These are phyloP conservation scores for Hygrophorus russula DNA, from an alignment of 768 basidiomycete genomes.

Conservation along the genomic window DNA sequence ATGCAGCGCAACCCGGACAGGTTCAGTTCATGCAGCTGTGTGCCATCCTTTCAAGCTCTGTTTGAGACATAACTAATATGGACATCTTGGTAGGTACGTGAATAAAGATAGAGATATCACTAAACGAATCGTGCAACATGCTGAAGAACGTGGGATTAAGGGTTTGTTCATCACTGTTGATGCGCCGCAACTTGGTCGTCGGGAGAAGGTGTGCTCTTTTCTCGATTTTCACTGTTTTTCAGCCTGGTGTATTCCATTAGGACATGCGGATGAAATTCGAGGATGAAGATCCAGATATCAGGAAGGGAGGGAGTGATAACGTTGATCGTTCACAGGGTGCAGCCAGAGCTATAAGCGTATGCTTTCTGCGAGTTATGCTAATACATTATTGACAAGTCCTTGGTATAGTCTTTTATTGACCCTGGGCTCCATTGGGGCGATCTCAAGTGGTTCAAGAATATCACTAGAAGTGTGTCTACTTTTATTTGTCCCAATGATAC, in stretches of 20 bases:
- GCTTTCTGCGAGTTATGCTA: conserved; percentile 12
- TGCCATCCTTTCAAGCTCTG: conserved; percentile 11
- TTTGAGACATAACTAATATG: background rate
- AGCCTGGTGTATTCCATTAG: conserved; percentile 14
- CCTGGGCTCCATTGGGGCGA: conserved; percentile 83
- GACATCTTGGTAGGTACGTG: conserved; percentile 45
- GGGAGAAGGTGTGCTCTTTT: conserved; percentile 46
- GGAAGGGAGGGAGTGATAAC: conserved; percentile 35
- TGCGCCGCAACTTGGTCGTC: conserved; percentile 88
- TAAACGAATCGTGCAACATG: conserved; percentile 79
- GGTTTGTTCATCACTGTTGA: conserved; percentile 96
- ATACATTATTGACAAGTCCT: background rate
- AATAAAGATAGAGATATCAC: conserved; percentile 85
- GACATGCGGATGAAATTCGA: conserved; percentile 98
- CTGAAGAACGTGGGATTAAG: conserved; percentile 84
- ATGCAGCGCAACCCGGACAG: conserved; percentile 71
- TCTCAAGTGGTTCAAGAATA: conserved; percentile 69
- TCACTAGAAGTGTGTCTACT: conserved; percentile 46
- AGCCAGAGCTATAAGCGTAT: conserved; percentile 83
- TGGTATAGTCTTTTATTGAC: conserved; percentile 80
- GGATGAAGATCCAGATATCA: conserved; percentile 55
- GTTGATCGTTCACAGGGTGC: conserved; percentile 86
- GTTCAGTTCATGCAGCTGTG: conserved; percentile 80
- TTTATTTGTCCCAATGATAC: conserved; percentile 24
- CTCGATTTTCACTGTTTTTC: background rate